Evolutionary conservation across 495 filamentous ascomycete species (phyloP).

Genomic region (Aspergillus bertholletiae): DNA sequence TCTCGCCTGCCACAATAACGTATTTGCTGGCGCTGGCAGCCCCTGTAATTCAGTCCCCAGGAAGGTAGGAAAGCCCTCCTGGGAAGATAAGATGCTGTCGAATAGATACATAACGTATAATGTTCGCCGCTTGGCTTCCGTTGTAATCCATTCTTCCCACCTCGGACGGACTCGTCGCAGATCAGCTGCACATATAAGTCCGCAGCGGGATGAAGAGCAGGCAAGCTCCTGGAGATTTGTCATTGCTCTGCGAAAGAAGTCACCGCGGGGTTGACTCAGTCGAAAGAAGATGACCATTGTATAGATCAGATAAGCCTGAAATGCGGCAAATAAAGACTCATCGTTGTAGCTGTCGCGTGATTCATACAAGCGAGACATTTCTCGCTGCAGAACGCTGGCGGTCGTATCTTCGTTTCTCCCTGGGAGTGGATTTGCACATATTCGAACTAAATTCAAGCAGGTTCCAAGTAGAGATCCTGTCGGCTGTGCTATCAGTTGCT

Average conservation of each 20-base stretch:
- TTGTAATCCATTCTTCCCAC: slow-evolving; percentile 49
- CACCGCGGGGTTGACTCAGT: slow-evolving; percentile 17
- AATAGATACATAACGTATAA: slow-evolving; percentile 49
- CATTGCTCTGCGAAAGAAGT: slow-evolving; percentile 35
- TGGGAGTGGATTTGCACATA: slow-evolving; percentile 35
- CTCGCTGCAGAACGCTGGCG: slow-evolving; percentile 29
- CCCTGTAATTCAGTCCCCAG: slow-evolving; percentile 39
- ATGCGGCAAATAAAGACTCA: slow-evolving; percentile 36
- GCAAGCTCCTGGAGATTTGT: slow-evolving; percentile 46
- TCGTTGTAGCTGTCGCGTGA: slow-evolving; percentile 28
- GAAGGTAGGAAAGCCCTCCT: slow-evolving; percentile 42
- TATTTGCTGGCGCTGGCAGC: slow-evolving; percentile 33
- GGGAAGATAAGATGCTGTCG: slow-evolving; percentile 37
- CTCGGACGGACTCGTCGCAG: slow-evolving; percentile 29
- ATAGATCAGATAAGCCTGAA: slow-evolving; percentile 49
- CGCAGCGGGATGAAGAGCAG: slow-evolving; percentile 27
- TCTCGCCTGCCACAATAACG: slow-evolving; percentile 33
- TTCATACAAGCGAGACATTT: slow-evolving; percentile 37
- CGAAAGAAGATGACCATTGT: slow-evolving; percentile 40
- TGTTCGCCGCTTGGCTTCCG: slow-evolving; percentile 43
- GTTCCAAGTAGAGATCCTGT: slow-evolving; percentile 29
- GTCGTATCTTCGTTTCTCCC: slow-evolving; percentile 36
- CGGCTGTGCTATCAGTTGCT: slow-evolving; percentile 20
- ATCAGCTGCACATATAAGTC: slow-evolving; percentile 42
- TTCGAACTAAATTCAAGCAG: slow-evolving; percentile 41